A percentile compares a stretch with the other conserved stretches of the same genome.
phyloP scores from a whole-genome alignment of 768 basidiomycete species.

The Termitomyces sp. region DNA sequence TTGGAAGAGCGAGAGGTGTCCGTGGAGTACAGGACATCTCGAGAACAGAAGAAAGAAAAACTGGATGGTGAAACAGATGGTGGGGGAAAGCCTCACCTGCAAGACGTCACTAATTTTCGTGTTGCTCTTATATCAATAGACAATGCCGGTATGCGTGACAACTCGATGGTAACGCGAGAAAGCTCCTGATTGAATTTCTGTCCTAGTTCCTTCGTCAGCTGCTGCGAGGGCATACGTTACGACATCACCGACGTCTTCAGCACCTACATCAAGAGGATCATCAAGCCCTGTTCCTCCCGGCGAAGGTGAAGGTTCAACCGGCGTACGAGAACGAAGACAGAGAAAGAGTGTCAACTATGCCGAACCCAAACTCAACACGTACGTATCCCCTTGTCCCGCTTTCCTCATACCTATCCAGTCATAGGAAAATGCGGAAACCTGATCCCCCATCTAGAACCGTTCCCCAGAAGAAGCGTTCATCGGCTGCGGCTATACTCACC shows the following conservation, averaged over 20 bases:
- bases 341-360: constrained; percentile 84
- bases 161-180: not conserved
- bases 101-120: constrained; percentile 61
- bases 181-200: constrained; percentile 5
- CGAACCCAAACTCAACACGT: constrained; percentile 88
- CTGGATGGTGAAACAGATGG: constrained; percentile 28
- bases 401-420: not conserved
- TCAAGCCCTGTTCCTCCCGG: constrained; percentile 34
- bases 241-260: constrained; percentile 32
- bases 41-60: constrained; percentile 26
- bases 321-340: constrained; percentile 49
- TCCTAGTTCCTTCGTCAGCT: constrained; percentile 10
- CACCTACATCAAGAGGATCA: constrained; percentile 46
- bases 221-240: constrained; percentile 13
- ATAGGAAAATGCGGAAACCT: constrained; percentile 87
- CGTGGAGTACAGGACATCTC: constrained; percentile 8
- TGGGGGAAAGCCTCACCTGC: constrained; percentile 43
- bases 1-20: constrained; percentile 20
- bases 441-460: constrained; percentile 41
- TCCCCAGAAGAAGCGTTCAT: constrained; percentile 39
- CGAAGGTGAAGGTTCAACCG: constrained; percentile 25
- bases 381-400: constrained; percentile 22
- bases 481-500: constrained; percentile 34
- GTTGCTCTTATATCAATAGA: constrained; percentile 37
- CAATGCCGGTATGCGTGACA: constrained; percentile 29